These are phyloP conservation scores for Claviceps citrina DNA, from an alignment of 2,329 filamentous ascomycete genomes.

Conservation along the genomic window DNA sequence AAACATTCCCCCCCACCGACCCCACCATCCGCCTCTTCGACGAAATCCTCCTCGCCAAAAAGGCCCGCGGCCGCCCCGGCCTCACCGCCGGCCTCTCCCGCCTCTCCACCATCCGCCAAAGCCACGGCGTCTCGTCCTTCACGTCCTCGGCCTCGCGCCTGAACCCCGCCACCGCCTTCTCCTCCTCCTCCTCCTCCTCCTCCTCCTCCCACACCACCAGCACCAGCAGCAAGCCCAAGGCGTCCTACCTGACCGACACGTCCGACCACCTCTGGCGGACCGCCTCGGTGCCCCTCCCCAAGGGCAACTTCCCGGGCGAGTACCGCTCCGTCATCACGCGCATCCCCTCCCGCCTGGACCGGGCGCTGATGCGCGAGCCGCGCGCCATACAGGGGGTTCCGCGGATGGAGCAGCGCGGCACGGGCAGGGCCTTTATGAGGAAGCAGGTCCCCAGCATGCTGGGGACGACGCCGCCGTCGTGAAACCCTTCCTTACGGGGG, in stretches of 20 bases:
- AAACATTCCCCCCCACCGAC: conserved; percentile 46
- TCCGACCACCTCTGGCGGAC: conserved; percentile 70
- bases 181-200: no score
- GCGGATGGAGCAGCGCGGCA: conserved; percentile 36
- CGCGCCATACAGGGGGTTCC: conserved; percentile 82
- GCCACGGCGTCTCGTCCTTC: conserved; percentile 29
- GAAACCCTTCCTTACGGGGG: no score
- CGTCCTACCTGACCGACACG: conserved; percentile 54
- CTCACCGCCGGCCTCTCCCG: conserved; percentile 50
- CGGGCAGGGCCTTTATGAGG: conserved; percentile 33
- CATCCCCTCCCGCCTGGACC: conserved; percentile 71
- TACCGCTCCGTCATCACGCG: conserved; percentile 46
- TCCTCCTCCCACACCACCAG: no score
- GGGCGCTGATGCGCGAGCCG: conserved; percentile 79
- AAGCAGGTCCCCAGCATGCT: conserved; percentile 41
- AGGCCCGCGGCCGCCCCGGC: conserved; percentile 46
- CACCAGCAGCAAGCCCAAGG: no score
- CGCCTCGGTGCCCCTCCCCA: conserved; percentile 43
- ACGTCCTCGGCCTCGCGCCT: conserved; percentile 20
- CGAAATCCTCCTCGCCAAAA: conserved; percentile 70
- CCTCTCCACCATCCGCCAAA: conserved; percentile 43
- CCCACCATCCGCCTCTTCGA: conserved; percentile 63
- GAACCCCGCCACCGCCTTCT: no score
- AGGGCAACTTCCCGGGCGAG: conserved; percentile 45
- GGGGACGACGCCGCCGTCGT: conserved; percentile 26